Conservation (phyloP, 2,329 filamentous ascomycete species). For the Colletotrichum navitas region DNA sequence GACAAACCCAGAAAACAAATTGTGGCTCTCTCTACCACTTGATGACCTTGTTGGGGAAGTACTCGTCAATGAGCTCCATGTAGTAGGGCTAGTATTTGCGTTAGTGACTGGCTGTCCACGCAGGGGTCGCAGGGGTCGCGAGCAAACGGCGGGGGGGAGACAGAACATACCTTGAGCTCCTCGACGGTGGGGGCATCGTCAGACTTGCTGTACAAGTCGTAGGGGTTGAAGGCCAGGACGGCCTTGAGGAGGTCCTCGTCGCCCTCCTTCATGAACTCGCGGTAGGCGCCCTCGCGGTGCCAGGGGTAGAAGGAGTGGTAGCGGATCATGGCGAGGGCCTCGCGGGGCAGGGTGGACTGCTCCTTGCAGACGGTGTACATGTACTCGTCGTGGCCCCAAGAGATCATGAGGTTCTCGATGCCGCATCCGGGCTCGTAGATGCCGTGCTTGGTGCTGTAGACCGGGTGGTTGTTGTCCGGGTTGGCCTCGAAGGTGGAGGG, state of each 20-base stretch:
- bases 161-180: slow-evolving; percentile 69
- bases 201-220: slow-evolving; percentile 92
- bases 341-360: slow-evolving; percentile 81
- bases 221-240: slow-evolving; percentile 89
- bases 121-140: too few species aligned
- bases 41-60: slow-evolving; percentile 55
- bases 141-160: too few species aligned
- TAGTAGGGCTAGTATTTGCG: slow-evolving; percentile 52
- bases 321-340: slow-evolving; percentile 91
- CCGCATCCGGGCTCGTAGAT: slow-evolving; percentile 86
- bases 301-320: slow-evolving; percentile 96
- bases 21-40: slow-evolving; percentile 51
- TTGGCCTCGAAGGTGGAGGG: slow-evolving; percentile 82
- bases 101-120: not conserved
- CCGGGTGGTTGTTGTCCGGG: slow-evolving; percentile 76
- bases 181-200: slow-evolving; percentile 82
- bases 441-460: slow-evolving; percentile 82
- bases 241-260: slow-evolving; percentile 84
- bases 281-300: slow-evolving; percentile 86
- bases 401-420: slow-evolving; percentile 88
- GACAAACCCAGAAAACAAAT: not conserved
- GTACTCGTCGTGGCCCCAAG: slow-evolving; percentile 92
- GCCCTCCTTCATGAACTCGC: slow-evolving; percentile 84
- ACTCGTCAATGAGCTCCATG: slow-evolving; percentile 58
- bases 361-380: slow-evolving; percentile 89